Conservation (phyloP, 768 basidiomycete genomes). For the Hypsizygus marmoreus region DNA sequence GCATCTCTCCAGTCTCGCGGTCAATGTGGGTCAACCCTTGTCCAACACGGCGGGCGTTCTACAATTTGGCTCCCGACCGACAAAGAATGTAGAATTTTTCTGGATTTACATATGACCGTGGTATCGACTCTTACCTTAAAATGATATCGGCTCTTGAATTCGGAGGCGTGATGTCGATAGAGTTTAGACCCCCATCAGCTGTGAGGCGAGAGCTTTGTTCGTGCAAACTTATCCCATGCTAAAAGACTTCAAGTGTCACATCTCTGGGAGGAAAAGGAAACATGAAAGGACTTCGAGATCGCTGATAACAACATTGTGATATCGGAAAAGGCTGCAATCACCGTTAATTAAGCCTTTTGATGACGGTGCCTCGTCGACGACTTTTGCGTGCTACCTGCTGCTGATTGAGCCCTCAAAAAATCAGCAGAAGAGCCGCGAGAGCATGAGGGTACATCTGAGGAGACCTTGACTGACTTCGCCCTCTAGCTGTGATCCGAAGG, state of each 20-base stretch:
- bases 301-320: constrained; percentile 2
- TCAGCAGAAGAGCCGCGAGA: no score
- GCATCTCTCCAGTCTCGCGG: background rate
- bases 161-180: background rate
- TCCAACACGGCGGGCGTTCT: background rate
- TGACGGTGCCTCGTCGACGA: background rate
- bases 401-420: background rate
- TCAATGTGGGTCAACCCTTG: background rate
- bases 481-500: constrained; percentile 4
- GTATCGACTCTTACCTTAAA: no score
- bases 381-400: background rate
- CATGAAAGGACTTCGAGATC: constrained; percentile 1
- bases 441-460: no score
- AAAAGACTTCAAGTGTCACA: background rate
- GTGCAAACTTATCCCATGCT: background rate
- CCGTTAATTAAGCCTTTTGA: background rate
- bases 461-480: no score
- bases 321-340: background rate
- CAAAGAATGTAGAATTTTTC: no score
- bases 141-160: no score
- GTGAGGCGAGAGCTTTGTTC: background rate
- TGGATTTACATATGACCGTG: no score
- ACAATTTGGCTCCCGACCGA: no score
- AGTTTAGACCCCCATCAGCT: background rate
- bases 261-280: constrained; percentile 8